Conservation (phyloP, 495 filamentous ascomycete species). For the Penicillium paradoxum region DNA sequence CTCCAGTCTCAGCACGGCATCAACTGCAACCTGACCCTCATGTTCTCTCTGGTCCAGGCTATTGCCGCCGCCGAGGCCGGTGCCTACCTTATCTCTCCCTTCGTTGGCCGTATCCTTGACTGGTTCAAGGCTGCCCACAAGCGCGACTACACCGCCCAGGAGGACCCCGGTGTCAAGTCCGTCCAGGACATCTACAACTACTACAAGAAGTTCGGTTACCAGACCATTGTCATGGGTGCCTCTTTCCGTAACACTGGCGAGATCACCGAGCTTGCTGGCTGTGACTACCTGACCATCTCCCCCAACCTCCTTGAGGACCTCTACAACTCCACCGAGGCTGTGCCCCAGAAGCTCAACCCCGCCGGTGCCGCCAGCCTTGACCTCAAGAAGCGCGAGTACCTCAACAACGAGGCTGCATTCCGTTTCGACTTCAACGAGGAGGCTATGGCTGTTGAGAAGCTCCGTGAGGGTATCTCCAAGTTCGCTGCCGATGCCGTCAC, state of each 20-base stretch:
- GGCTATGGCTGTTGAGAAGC: slow-evolving; percentile 97
- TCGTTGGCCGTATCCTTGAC: slow-evolving; percentile 98
- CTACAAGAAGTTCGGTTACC: slow-evolving; percentile 99
- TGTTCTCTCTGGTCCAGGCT: slow-evolving; percentile 95
- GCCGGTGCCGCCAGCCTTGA: slow-evolving; percentile 58
- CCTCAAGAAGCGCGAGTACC: slow-evolving; percentile 84
- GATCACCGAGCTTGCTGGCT: slow-evolving; percentile 96
- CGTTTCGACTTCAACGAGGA: slow-evolving; percentile 99
- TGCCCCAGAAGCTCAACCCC: slow-evolving; percentile 91
- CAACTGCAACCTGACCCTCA: slow-evolving; percentile 98
- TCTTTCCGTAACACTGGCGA: slow-evolving; percentile 94
- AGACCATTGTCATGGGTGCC: slow-evolving; percentile 98
- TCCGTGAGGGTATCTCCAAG: slow-evolving; percentile 97
- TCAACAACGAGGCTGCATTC: slow-evolving; percentile 84
- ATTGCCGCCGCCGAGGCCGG: slow-evolving; percentile 95
- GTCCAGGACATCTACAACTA: slow-evolving; percentile 99
- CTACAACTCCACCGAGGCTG: slow-evolving; percentile 67
- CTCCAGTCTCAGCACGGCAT: slow-evolving; percentile 90
- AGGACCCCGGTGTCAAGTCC: slow-evolving; percentile 95
- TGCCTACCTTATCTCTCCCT: slow-evolving; percentile 98
- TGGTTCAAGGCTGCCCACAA: slow-evolving; percentile 97
- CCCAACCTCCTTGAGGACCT: slow-evolving; percentile 93
- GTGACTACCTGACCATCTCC: slow-evolving; percentile 98
- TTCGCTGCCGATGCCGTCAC: slow-evolving; percentile 94
- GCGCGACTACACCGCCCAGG: slow-evolving; percentile 80